These are phyloP conservation scores for Prunus dulcis DNA, from an alignment of 306 rosid genomes.

Conservation along the genomic window DNA sequence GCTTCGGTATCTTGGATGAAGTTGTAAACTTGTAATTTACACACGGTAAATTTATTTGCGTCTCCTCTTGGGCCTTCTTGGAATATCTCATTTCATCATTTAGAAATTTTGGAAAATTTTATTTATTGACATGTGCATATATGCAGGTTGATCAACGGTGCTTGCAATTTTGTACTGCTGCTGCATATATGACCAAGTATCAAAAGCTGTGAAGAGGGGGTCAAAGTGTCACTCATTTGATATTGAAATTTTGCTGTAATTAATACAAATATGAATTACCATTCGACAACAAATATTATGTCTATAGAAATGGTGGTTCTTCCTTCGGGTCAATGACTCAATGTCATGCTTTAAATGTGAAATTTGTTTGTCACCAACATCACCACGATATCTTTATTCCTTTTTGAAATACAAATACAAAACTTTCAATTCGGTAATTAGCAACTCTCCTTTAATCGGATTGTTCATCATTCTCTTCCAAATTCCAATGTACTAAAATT, in stretches of 20 bases:
- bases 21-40: conserved; percentile 29
- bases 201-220: conserved; percentile 23
- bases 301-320: not conserved
- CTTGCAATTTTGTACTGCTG: conserved; percentile 33
- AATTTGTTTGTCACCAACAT: too few relatives aligned
- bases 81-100: not conserved
- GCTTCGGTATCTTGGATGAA: conserved; percentile 91
- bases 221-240: conserved; percentile 1
- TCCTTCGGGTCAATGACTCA: too few relatives aligned
- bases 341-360: too few relatives aligned
- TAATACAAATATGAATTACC: not conserved
- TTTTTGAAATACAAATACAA: too few relatives aligned
- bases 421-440: too few relatives aligned
- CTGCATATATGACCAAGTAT: not conserved
- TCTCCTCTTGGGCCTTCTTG: not conserved
- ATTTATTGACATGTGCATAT: not conserved
- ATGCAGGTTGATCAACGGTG: conserved; percentile 29
- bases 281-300: not conserved
- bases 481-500: too few relatives aligned
- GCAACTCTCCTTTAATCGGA: too few relatives aligned
- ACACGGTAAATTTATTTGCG: conserved; percentile 36
- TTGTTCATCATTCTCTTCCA: too few relatives aligned
- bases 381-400: too few relatives aligned
- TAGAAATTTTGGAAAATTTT: not conserved
- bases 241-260: conserved; percentile 21